These are phyloP conservation scores for Xylariaceae sp. DNA, from an alignment of 2,329 filamentous ascomycete genomes.

Conservation along the genomic window DNA sequence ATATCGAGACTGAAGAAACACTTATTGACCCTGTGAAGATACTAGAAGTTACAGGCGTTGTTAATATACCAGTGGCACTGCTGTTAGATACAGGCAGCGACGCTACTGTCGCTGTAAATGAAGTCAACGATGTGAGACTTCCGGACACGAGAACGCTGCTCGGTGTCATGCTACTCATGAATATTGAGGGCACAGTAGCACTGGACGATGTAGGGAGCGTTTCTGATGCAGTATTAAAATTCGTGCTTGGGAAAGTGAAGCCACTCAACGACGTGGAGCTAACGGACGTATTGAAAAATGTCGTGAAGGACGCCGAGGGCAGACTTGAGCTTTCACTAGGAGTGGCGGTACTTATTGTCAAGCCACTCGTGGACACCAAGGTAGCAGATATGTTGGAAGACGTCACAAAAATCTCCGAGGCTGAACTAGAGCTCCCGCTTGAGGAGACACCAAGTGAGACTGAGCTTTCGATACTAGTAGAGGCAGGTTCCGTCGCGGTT, in stretches of 20 bases:
- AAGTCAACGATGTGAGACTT: constrained; percentile 26
- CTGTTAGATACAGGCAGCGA: constrained; percentile 22
- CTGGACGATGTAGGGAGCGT: not conserved
- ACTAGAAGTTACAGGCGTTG: constrained; percentile 7
- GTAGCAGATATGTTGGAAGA: not conserved
- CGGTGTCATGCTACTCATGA: constrained; percentile 11
- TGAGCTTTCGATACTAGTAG: not conserved
- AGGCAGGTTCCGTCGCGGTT: not conserved
- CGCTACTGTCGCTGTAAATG: constrained; percentile 13
- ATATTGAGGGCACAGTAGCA: not conserved
- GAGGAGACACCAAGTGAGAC: not conserved
- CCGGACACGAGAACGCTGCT: constrained; percentile 37
- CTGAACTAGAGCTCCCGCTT: not conserved
- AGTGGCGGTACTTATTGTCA: not conserved
- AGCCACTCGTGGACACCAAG: not conserved
- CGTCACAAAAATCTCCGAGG: not conserved
- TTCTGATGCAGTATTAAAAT: not conserved
- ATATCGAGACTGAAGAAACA: constrained; percentile 1
- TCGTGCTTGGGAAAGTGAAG: not conserved
- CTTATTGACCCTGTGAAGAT: constrained; percentile 5
- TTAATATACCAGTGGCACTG: constrained; percentile 10
- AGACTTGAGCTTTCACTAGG: not conserved
- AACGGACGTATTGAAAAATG: not conserved
- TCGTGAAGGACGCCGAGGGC: constrained; percentile 1
- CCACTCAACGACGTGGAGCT: not conserved